A percentile compares a stretch with the other conserved stretches of the same genome.
These are phyloP conservation scores for Hansenula anomala DNA, from an alignment of 1,139 yeast genomes.

Conservation along the genomic window DNA sequence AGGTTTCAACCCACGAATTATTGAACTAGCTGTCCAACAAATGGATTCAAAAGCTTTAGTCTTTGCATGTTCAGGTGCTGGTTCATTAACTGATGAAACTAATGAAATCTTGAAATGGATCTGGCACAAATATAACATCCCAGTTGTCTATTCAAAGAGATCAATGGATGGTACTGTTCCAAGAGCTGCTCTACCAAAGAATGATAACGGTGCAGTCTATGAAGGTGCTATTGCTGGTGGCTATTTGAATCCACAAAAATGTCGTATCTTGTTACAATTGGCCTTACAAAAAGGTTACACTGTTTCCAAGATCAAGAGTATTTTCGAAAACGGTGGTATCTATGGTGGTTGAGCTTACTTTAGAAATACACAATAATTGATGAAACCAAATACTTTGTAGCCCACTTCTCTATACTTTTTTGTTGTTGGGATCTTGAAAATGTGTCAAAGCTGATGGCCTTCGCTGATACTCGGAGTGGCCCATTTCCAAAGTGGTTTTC, in stretches of 20 bases:
- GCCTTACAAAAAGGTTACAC: constrained; percentile 37
- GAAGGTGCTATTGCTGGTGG: constrained; percentile 53
- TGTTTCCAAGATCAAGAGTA: constrained; percentile 31
- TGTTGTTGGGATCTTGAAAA: too few relatives aligned
- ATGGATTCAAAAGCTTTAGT: constrained; percentile 49
- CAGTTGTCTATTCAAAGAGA: constrained; percentile 60
- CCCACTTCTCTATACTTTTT: too few relatives aligned
- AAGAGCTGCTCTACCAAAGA: constrained; percentile 38
- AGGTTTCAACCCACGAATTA: constrained; percentile 45
- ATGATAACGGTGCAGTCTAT: constrained; percentile 23
- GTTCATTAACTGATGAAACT: constrained; percentile 51
- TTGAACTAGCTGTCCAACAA: constrained; percentile 38
- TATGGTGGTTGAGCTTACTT: constrained; percentile 25
- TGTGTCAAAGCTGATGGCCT: too few relatives aligned
- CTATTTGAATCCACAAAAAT: constrained; percentile 63
- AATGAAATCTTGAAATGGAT: constrained; percentile 36
- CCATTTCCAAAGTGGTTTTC: too few relatives aligned
- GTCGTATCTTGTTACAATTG: constrained; percentile 54
- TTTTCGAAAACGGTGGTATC: constrained; percentile 35
- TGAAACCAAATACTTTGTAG: too few relatives aligned
- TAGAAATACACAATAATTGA: too few relatives aligned
- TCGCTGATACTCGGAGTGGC: too few relatives aligned
- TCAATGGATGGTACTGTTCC: constrained; percentile 64
- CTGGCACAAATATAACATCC: constrained; percentile 35
- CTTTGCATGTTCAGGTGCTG: constrained; percentile 70